phyloP scores from a whole-genome alignment of 805 yeast genomes.

The Cyberlindnera suaveolens region DNA sequence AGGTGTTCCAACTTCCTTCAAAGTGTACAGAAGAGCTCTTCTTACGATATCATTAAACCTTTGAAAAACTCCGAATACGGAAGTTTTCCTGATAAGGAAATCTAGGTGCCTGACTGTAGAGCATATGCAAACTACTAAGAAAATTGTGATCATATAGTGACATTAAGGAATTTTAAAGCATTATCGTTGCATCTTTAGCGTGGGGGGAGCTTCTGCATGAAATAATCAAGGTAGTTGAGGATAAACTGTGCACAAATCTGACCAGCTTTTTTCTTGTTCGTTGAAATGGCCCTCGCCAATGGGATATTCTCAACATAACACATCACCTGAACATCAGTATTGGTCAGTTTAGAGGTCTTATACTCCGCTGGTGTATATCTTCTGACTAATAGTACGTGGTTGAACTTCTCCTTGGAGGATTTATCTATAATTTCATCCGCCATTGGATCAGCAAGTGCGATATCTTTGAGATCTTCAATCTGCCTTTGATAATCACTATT shows the following conservation, averaged over 20 bases:
- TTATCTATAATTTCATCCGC: constrained; percentile 6
- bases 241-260: constrained; percentile 17
- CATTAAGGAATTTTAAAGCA: not conserved
- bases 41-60: no score
- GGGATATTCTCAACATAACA: constrained; percentile 10
- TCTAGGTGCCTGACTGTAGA: no score
- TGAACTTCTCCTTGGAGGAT: constrained; percentile 13
- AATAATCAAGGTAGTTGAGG: constrained; percentile 7
- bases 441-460: not conserved
- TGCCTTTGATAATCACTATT: constrained; percentile 1
- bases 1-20: no score
- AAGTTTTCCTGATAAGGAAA: no score
- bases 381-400: constrained; percentile 5
- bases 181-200: not conserved
- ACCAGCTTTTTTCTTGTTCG: constrained; percentile 20
- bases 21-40: no score
- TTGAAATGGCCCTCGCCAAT: constrained; percentile 11
- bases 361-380: constrained; percentile 14
- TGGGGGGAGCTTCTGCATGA: constrained; percentile 1
- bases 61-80: no score
- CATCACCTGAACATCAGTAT: constrained; percentile 16
- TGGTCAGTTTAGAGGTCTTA: constrained; percentile 12
- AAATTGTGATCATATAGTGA: no score
- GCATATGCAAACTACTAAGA: no score
- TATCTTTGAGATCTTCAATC: not conserved